Evolutionary conservation across 2,329 filamentous ascomycete genomes (phyloP).

Genomic region (Zarea fungicola): DNA sequence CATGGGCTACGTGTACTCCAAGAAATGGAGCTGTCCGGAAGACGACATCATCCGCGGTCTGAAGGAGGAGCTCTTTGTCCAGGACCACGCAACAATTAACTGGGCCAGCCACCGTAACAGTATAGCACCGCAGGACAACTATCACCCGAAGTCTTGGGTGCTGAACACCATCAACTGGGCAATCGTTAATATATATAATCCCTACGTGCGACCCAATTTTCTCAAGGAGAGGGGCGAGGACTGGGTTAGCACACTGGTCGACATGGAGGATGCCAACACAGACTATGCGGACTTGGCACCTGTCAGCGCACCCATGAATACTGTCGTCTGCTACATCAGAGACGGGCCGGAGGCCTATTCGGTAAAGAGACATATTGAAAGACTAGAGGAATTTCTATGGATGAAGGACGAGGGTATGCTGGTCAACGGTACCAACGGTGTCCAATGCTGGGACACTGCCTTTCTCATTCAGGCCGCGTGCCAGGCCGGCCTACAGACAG

Average conservation of each 20-base stretch:
- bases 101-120: conserved; percentile 76
- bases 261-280: conserved; percentile 91
- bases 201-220: conserved; percentile 62
- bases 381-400: conserved; percentile 84
- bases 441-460: conserved; percentile 94
- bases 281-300: conserved; percentile 81
- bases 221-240: conserved; percentile 69
- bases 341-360: conserved; percentile 72
- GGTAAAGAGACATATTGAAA: conserved; percentile 72
- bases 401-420: conserved; percentile 90
- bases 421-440: conserved; percentile 94
- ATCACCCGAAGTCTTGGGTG: conserved; percentile 84
- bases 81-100: conserved; percentile 71
- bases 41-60: conserved; percentile 69
- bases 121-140: conserved; percentile 77
- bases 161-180: conserved; percentile 75
- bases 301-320: conserved; percentile 86
- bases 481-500: conserved; percentile 71
- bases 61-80: conserved; percentile 74
- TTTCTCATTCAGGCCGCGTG: conserved; percentile 81
- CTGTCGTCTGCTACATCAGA: conserved; percentile 76
- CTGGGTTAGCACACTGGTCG: conserved; percentile 76
- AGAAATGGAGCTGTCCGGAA: conserved; percentile 70
- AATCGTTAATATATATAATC: conserved; percentile 73
- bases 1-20: conserved; percentile 87